phyloP scores from a whole-genome alignment of 2,329 filamentous ascomycete species.

The Paraphoma chrysanthemicola region DNA sequence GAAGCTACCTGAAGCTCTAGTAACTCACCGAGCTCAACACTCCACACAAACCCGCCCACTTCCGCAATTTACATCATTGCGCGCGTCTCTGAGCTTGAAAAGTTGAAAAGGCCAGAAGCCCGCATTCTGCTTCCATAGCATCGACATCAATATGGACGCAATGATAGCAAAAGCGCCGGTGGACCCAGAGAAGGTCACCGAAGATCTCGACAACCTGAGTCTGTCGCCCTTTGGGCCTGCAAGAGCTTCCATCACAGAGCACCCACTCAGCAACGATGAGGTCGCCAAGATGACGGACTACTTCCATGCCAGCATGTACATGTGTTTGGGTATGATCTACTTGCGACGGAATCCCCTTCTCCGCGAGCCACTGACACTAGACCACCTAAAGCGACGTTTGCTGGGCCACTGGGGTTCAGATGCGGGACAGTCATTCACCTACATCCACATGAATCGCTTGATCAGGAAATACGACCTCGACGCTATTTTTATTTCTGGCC shows the following conservation, averaged over 20 bases:
- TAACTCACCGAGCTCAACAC: slow-evolving; percentile 7
- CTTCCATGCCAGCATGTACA: slow-evolving; percentile 77
- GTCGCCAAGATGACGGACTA: slow-evolving; percentile 73
- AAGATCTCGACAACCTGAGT: slow-evolving; percentile 39
- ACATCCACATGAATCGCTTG: slow-evolving; percentile 81
- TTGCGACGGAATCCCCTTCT: slow-evolving; percentile 76
- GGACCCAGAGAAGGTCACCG: slow-evolving; percentile 31
- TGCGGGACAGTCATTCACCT: slow-evolving; percentile 81
- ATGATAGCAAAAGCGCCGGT: slow-evolving; percentile 29
- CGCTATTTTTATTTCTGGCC: slow-evolving; percentile 75
- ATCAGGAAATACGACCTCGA: slow-evolving; percentile 82
- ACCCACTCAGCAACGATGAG: slow-evolving; percentile 70
- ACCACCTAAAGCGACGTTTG: slow-evolving; percentile 76
- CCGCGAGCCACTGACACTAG: slow-evolving; percentile 69
- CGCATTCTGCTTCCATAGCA: slow-evolving; percentile 3
- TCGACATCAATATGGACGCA: slow-evolving; percentile 26
- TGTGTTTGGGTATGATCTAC: slow-evolving; percentile 82
- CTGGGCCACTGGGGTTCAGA: slow-evolving; percentile 82
- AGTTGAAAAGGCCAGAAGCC: slow-evolving; percentile 4
- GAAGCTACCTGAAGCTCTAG: not conserved
- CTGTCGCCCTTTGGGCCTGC: slow-evolving; percentile 70
- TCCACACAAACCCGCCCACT: slow-evolving; percentile 8
- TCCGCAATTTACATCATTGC: not conserved
- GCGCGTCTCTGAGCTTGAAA: not conserved
- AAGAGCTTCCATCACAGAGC: slow-evolving; percentile 67